phyloP scores from a whole-genome alignment of 148 eudicot species.

The Diospyros lotus region DNA sequence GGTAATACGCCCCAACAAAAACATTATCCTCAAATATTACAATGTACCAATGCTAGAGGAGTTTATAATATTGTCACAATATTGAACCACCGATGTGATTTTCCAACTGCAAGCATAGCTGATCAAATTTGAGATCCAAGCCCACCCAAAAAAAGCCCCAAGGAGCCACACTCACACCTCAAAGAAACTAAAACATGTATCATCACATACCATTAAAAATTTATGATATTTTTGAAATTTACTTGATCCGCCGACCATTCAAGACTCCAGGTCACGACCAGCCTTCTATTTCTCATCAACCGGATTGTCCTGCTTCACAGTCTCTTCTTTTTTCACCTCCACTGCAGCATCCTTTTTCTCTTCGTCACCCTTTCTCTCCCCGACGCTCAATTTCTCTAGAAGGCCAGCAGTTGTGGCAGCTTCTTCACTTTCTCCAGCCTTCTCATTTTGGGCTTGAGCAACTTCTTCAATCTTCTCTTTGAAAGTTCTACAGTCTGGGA shows the following conservation, averaged over 20 bases:
- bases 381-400: constrained; percentile 9
- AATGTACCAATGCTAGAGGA: no score
- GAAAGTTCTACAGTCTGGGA: constrained; percentile 5
- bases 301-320: constrained; percentile 3
- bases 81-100: no score
- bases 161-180: neutral
- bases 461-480: constrained; percentile 12
- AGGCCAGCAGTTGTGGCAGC: constrained; percentile 4
- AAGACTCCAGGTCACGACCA: neutral
- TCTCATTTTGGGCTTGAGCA: neutral
- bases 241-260: neutral
- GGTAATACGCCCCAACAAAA: neutral
- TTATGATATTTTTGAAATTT: neutral
- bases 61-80: no score
- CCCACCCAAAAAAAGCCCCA: neutral
- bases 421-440: constrained; percentile 4
- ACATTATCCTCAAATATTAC: no score
- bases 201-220: neutral
- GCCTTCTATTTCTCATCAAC: constrained; percentile 1
- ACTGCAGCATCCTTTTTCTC: constrained; percentile 8
- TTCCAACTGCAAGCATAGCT: no score
- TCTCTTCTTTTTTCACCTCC: constrained; percentile 8
- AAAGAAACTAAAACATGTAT: neutral
- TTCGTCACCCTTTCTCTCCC: constrained; percentile 10
- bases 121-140: no score